Base-by-base conservation (phyloP, 2,329 filamentous ascomycete species). In the Lasiodiplodia gonubiensis region DNA sequence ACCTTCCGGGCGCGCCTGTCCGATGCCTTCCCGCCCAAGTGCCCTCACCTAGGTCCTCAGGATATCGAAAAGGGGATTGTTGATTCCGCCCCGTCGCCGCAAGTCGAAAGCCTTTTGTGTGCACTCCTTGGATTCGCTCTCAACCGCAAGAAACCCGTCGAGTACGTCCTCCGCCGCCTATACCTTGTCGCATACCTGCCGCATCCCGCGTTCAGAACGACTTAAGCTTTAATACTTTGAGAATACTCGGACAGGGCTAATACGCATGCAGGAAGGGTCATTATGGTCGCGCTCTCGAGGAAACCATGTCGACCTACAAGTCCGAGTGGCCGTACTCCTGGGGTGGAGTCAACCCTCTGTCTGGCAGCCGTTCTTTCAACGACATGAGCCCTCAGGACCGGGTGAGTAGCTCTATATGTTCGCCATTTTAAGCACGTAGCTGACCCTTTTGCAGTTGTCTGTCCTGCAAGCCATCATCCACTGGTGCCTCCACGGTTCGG, bases 101-200 rank as follows among this genome's bases (percentile, higher is more conserved):
- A 94, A 75, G 90, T 92, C 55, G 94, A 98, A 82, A 87, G 90
- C 72, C 88, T 99, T 68, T 85, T 99, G 30, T 99, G 96, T 83
- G 93, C 93, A 70, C 81, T 99, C 71, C 84, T 99, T 53, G 90
- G 92, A 37, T 84, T 99, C 73, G 88, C 97, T 66, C 85, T 99
- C 75, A 99, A 99, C 80, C 90, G 95, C 79, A 98, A 99, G 85
- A 97, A 99, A 79, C 94, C 97, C 81, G 92, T 98, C 77, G 97
- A 99, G 95, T 98, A 88, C 80, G 93, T 83, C 71, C 70, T 70
- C 76, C 76, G 74, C 67, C 30, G 39, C 35, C 35, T 49, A 53
- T 18, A 30, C n/a, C 42, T 10, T n/a, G 39, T 25, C 53, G 39
- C 64, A 30, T 14, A 21, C 30, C 27, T 25, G 12, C 21, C 39